A percentile compares a stretch with the other conserved stretches of the same genome.
These are phyloP conservation scores for Phytopythium vexans DNA, from an alignment of 352 stramenopile species.

Conservation along the genomic window DNA sequence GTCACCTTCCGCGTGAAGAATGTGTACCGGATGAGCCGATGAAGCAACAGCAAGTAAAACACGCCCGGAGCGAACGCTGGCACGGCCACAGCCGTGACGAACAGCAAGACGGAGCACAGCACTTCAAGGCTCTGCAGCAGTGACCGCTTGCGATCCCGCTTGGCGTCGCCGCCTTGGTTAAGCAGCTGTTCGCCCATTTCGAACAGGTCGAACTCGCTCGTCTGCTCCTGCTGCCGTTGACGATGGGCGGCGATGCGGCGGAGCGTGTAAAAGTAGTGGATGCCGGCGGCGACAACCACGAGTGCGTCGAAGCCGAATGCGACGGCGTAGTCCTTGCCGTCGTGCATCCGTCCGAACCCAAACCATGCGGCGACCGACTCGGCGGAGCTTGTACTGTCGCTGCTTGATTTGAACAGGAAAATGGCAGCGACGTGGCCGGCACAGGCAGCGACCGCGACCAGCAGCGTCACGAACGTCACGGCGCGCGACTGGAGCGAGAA, in stretches of 20 bases:
- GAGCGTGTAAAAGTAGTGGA: conserved; percentile 71
- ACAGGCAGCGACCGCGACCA: conserved; percentile 40
- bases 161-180: conserved; percentile 22
- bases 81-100: conserved; percentile 57
- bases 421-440: conserved; percentile 40
- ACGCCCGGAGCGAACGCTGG: conserved; percentile 48
- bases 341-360: conserved; percentile 40
- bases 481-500: conserved; percentile 56
- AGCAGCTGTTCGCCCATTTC: conserved; percentile 46
- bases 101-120: conserved; percentile 46
- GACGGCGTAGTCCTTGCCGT: conserved; percentile 30
- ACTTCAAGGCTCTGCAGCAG: conserved; percentile 41
- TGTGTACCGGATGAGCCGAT: conserved; percentile 64
- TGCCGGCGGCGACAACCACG: conserved; percentile 42
- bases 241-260: conserved; percentile 17
- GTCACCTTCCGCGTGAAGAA: conserved; percentile 59
- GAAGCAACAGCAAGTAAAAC: conserved; percentile 60
- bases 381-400: not conserved
- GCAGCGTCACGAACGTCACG: conserved; percentile 41
- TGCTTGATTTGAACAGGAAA: conserved; percentile 10
- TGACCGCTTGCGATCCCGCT: conserved; percentile 17
- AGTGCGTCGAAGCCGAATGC: conserved; percentile 60
- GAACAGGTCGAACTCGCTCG: conserved; percentile 56
- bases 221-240: conserved; percentile 17
- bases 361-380: conserved; percentile 30